Evolutionary conservation across 2,329 filamentous ascomycete species (phyloP), one percentile per base, ranked within the genome.

Genomic region (Xylaria sp.): DNA sequence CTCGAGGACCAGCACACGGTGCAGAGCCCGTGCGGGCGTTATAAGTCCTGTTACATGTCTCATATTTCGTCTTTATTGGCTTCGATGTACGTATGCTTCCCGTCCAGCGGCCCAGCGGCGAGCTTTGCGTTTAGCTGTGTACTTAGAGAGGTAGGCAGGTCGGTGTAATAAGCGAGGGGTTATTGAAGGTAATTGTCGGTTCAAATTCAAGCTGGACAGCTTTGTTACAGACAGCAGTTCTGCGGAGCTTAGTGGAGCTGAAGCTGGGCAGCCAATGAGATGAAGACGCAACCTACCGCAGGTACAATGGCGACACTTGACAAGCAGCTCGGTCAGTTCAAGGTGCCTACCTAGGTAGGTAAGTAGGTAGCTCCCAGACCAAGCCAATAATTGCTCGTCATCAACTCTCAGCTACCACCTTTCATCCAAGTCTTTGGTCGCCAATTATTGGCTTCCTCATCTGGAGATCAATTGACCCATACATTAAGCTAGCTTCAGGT

Each of bases 21-120:
- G 71, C 2, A 75, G 66, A 37, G 72, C 73, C 63, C 67, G 68
- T 47, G 71, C 69, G 17, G 73, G 72, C 8, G 72, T 70, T 46
- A 69, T 63, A 55, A 73, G 64, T 59, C 67, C 70, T 38, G 57
- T 64, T 25, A 58, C 60, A 28, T 69, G 70, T n/a, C 63, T 70
- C 73, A 75, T 75, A 3, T 45, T 54, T 38, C 28, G 7, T 9
- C 5, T n/a, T 55, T 12, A 50, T 50, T 25, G 15, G 42, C 8
- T 5, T 8, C 7, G 38, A 4, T 19, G 2, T 5, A 40, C n/a
- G 14, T 45, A 11, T 38, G 49, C 31, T 40, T 15, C 19, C 21
- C 47, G 17, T 47, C 23, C 35, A 17, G 46, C 33, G 43, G 35
- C 33, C 28, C 28, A 31, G 28, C 28, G 28, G 28, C 28, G 28